Percentiles rank a stretch among this genome's conserved stretches.
These are phyloP conservation scores for Tilletia indica DNA, from an alignment of 1,284 basidiomycete genomes.

Conservation along the genomic window DNA sequence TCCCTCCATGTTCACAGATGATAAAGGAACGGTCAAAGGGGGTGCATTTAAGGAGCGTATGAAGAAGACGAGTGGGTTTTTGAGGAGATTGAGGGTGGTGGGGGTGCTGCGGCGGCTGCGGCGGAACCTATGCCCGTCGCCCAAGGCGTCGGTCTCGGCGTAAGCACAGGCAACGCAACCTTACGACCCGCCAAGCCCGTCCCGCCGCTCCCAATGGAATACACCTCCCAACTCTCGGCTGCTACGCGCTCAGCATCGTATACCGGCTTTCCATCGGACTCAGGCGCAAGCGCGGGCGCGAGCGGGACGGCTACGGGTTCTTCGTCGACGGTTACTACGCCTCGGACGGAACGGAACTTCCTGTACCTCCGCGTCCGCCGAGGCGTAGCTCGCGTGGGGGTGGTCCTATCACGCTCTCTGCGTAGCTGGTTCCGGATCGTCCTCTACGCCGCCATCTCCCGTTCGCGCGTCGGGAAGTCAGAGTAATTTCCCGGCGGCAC, in stretches of 20 bases:
- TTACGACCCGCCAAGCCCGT: neutral
- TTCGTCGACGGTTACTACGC: neutral
- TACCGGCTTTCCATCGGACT: too few relatives aligned
- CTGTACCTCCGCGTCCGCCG: constrained; percentile 3
- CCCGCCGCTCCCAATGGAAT: neutral
- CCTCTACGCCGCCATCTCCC: too few relatives aligned
- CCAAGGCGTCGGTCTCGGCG: neutral
- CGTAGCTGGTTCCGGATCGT: too few relatives aligned
- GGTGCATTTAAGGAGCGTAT: constrained; percentile 40
- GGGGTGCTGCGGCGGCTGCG: constrained; percentile 23
- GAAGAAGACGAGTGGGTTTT: constrained; percentile 51
- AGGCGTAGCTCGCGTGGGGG: neutral
- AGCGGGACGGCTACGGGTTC: neutral
- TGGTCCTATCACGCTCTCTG: neutral
- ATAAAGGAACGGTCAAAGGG: neutral
- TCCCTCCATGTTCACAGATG: neutral
- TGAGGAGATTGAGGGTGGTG: constrained; percentile 34
- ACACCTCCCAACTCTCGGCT: neutral
- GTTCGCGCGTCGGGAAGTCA: too few relatives aligned
- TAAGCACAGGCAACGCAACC: neutral
- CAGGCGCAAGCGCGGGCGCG: neutral
- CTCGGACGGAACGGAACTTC: constrained; percentile 6
- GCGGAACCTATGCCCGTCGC: constrained; percentile 5
- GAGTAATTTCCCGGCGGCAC: neutral
- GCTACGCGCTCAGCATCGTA: neutral